Evolutionary conservation across 306 rosid species (phyloP).

Genomic region (Trichosanthes truncata): DNA sequence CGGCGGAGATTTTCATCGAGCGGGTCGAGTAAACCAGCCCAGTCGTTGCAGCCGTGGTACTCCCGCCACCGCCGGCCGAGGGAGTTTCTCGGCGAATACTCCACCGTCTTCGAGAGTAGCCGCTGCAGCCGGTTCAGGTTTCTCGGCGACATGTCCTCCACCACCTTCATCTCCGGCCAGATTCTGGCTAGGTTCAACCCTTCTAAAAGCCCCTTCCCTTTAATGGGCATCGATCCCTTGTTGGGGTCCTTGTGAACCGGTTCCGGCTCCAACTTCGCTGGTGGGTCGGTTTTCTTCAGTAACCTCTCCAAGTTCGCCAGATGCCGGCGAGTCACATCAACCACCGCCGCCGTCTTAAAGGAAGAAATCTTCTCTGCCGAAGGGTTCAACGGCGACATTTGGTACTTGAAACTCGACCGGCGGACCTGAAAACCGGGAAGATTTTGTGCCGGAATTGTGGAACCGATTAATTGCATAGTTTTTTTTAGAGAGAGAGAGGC

Average conservation of each 20-base stretch:
- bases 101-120: slow-evolving; percentile 49
- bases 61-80: slow-evolving; percentile 60
- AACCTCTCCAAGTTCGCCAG: slow-evolving; percentile 69
- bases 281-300: slow-evolving; percentile 30
- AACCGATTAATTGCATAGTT: slow-evolving; percentile 40
- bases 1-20: slow-evolving; percentile 92
- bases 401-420: slow-evolving; percentile 37
- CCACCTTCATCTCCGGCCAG: slow-evolving; percentile 54
- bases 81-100: slow-evolving; percentile 66
- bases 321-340: slow-evolving; percentile 33
- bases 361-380: slow-evolving; percentile 12
- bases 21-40: slow-evolving; percentile 82
- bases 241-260: slow-evolving; percentile 7
- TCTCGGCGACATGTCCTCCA: slow-evolving; percentile 81
- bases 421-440: slow-evolving; percentile 32
- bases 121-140: slow-evolving; percentile 52
- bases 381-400: slow-evolving; percentile 49
- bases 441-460: slow-evolving; percentile 35
- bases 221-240: slow-evolving; percentile 17
- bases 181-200: slow-evolving; percentile 40
- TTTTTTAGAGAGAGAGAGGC: background rate
- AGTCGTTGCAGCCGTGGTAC: slow-evolving; percentile 64
- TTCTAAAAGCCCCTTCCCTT: slow-evolving; percentile 34
- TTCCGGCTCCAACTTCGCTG: slow-evolving; percentile 2
- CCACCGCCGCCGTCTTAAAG: slow-evolving; percentile 24